Percentiles rank a stretch among this genome's conserved stretches.
phyloP scores from a whole-genome alignment of 306 rosid species.

The Oxytropis ochrocephala region DNA sequence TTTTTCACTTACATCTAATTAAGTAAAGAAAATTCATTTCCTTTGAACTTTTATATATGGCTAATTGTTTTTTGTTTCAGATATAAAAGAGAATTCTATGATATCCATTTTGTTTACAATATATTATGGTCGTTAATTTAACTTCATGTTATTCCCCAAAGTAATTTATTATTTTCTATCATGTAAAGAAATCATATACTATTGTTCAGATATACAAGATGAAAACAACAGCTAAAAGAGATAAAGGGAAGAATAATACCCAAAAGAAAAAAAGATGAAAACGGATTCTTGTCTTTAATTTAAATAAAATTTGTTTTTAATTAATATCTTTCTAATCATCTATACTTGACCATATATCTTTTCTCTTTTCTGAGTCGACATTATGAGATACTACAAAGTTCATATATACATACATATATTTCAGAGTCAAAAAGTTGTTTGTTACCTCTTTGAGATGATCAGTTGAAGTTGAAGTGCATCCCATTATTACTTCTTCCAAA shows the following conservation, averaged over 20 bases:
- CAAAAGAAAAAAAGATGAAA: not conserved
- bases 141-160: not conserved
- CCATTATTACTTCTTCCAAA: conserved; percentile 98
- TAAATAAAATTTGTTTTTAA: conserved; percentile 27
- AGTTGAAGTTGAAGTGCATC: conserved; percentile 66
- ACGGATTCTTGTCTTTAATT: conserved; percentile 40
- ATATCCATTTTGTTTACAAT: no score
- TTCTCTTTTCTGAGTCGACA: conserved; percentile 17
- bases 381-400: conserved; percentile 30
- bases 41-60: no score
- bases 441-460: conserved; percentile 60
- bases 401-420: conserved; percentile 19
- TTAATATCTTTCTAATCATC: conserved; percentile 12
- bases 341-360: conserved; percentile 23
- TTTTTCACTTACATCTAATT: no score
- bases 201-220: conserved; percentile 33
- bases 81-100: no score
- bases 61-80: no score
- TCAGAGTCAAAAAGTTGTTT: conserved; percentile 47
- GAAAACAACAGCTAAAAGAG: conserved; percentile 11
- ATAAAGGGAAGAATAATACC: conserved; percentile 39
- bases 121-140: no score
- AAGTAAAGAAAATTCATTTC: no score
- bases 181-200: conserved; percentile 20
- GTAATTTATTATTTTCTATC: not conserved